These are phyloP conservation scores for Leccinum fuscescens DNA, from an alignment of 1,284 basidiomycete species.

Conservation along the genomic window DNA sequence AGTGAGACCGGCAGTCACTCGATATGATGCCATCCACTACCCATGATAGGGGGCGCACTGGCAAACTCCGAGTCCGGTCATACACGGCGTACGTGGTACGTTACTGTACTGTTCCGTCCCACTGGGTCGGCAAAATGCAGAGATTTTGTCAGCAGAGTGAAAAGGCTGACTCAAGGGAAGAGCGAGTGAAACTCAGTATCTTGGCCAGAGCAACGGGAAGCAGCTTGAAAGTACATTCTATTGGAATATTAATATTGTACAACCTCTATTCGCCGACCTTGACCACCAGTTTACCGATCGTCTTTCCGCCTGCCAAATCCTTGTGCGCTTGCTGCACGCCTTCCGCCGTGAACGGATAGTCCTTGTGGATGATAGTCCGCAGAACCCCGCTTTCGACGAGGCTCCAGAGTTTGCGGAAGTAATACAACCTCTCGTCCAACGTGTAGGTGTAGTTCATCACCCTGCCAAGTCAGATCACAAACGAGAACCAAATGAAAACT, in stretches of 20 bases:
- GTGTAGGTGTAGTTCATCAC: slow-evolving; percentile 55
- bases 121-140: neutral
- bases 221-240: neutral
- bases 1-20: neutral
- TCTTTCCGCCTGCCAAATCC: slow-evolving; percentile 78
- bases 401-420: slow-evolving; percentile 67
- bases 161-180: neutral
- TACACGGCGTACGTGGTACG: neutral
- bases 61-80: neutral
- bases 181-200: neutral
- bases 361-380: slow-evolving; percentile 71
- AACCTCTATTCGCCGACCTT: slow-evolving; percentile 42
- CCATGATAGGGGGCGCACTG: neutral
- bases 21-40: neutral
- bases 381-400: slow-evolving; percentile 61
- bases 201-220: neutral
- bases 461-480: slow-evolving; percentile 33
- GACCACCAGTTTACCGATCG: slow-evolving; percentile 81
- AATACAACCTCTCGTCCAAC: slow-evolving; percentile 24
- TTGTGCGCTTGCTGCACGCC: slow-evolving; percentile 77
- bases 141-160: neutral
- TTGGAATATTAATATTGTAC: neutral
- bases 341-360: slow-evolving; percentile 83
- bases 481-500: neutral
- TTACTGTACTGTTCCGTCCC: neutral